A percentile compares a stretch with the other conserved stretches of the same genome.
Conservation (phyloP, 192 early-diverging fungal genomes). For the Phycomyces nitens region DNA sequence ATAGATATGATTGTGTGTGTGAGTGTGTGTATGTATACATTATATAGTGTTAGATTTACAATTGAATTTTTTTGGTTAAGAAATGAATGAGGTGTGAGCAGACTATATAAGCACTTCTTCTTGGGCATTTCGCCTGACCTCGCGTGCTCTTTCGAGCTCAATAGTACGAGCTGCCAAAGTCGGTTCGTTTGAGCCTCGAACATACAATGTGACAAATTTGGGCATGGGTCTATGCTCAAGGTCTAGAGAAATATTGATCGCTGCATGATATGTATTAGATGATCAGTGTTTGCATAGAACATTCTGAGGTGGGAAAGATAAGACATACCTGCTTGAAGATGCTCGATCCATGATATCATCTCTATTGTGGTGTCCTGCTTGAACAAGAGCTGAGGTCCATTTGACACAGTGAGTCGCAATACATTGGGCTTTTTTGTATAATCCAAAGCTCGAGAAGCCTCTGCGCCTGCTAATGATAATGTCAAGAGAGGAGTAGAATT, state of each 20-base stretch:
- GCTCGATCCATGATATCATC: slow-evolving; percentile 50
- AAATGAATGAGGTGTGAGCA: too few relatives aligned
- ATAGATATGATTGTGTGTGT: too few relatives aligned
- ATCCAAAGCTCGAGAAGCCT: slow-evolving; percentile 34
- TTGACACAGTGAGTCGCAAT: slow-evolving; percentile 33
- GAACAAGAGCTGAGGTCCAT: slow-evolving; percentile 39
- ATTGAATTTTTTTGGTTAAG: too few relatives aligned
- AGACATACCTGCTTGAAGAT: slow-evolving; percentile 40
- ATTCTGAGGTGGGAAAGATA: too few relatives aligned
- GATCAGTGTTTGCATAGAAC: not conserved
- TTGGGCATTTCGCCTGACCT: slow-evolving; percentile 19
- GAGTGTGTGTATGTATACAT: too few relatives aligned
- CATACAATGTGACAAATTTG: slow-evolving; percentile 45
- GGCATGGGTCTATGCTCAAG: slow-evolving; percentile 48
- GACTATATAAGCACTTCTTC: slow-evolving; percentile 24
- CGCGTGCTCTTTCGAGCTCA: slow-evolving; percentile 18
- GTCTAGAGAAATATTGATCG: slow-evolving; percentile 44
- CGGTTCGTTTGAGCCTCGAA: not conserved
- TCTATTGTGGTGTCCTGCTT: slow-evolving; percentile 38
- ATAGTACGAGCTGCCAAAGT: slow-evolving; percentile 11
- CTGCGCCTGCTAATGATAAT: slow-evolving; percentile 23
- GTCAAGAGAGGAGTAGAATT: slow-evolving; percentile 7
- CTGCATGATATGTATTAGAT: slow-evolving; percentile 4
- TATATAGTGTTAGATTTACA: too few relatives aligned
- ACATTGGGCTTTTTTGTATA: slow-evolving; percentile 45